Conservation (phyloP, 2,329 filamentous ascomycete species). For the Oidium heveae region DNA sequence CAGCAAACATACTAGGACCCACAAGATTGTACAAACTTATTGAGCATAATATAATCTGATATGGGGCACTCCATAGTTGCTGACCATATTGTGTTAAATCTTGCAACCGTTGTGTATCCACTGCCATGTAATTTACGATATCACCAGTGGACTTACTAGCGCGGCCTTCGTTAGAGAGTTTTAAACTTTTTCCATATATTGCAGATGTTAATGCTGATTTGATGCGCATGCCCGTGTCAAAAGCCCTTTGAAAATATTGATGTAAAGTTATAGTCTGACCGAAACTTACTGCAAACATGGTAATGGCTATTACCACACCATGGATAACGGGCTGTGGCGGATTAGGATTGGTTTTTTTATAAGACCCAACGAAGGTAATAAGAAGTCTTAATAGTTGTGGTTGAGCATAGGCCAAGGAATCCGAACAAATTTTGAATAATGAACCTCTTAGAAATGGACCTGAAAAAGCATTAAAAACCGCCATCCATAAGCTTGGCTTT, state of each 20-base stretch:
- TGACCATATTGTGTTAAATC: constrained; percentile 90
- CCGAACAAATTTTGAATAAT: constrained; percentile 73
- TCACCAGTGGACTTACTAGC: constrained; percentile 79
- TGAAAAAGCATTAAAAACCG: constrained; percentile 62
- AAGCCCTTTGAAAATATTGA: constrained; percentile 90
- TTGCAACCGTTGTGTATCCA: constrained; percentile 84
- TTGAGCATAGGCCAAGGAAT: constrained; percentile 65
- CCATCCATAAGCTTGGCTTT: constrained; percentile 67
- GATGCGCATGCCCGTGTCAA: constrained; percentile 90
- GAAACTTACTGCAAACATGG: constrained; percentile 74
- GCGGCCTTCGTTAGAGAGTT: constrained; percentile 78
- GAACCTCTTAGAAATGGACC: constrained; percentile 60
- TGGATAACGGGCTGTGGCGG: constrained; percentile 51
- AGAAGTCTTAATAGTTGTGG: constrained; percentile 70
- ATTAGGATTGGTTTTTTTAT: constrained; percentile 24
- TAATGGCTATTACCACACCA: constrained; percentile 66
- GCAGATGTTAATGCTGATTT: constrained; percentile 73
- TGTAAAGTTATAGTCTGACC: constrained; percentile 77
- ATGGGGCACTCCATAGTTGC: constrained; percentile 88
- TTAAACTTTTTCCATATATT: constrained; percentile 80
- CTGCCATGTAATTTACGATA: constrained; percentile 98
- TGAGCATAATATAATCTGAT: constrained; percentile 93
- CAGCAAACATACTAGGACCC: constrained; percentile 83
- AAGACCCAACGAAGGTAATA: constrained; percentile 66
- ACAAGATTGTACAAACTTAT: constrained; percentile 85